These are phyloP conservation scores for Apiotrichum siamense DNA, from an alignment of 1,284 basidiomycete genomes.

Conservation along the genomic window DNA sequence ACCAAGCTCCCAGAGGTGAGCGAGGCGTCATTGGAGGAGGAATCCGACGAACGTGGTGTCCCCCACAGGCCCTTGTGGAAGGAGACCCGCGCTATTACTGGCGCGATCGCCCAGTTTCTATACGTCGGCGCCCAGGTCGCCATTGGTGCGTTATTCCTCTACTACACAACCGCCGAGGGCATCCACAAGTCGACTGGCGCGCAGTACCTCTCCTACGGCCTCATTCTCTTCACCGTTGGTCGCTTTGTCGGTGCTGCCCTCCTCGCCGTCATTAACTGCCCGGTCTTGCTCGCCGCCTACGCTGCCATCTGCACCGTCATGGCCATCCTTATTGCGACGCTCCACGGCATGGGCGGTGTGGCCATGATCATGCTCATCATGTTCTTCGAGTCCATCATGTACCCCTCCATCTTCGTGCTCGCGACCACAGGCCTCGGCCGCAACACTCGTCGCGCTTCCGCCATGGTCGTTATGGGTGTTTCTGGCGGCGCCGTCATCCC, in stretches of 20 bases:
- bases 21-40: slow-evolving; percentile 48
- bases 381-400: slow-evolving; percentile 69
- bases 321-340: slow-evolving; percentile 54
- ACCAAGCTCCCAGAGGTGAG: slow-evolving; percentile 69
- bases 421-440: slow-evolving; percentile 64
- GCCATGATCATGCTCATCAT: slow-evolving; percentile 63
- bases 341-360: slow-evolving; percentile 56
- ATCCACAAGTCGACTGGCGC: slow-evolving; percentile 55
- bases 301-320: slow-evolving; percentile 55
- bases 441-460: slow-evolving; percentile 64
- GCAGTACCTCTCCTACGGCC: slow-evolving; percentile 63
- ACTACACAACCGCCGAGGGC: slow-evolving; percentile 61
- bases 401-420: slow-evolving; percentile 53
- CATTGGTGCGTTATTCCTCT: slow-evolving; percentile 66
- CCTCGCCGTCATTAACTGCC: slow-evolving; percentile 58
- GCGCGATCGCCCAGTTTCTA: slow-evolving; percentile 33
- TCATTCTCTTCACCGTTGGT: slow-evolving; percentile 65
- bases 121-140: slow-evolving; percentile 69
- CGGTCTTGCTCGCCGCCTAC: slow-evolving; percentile 58
- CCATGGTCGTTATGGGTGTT: slow-evolving; percentile 61
- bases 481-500: slow-evolving; percentile 72
- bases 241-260: slow-evolving; percentile 60
- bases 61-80: slow-evolving; percentile 55
- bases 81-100: slow-evolving; percentile 64
- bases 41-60: neutral